Evolutionary conservation across 2,329 filamentous ascomycete genomes (phyloP).

Genomic region (Thermoascus crustaceus): DNA sequence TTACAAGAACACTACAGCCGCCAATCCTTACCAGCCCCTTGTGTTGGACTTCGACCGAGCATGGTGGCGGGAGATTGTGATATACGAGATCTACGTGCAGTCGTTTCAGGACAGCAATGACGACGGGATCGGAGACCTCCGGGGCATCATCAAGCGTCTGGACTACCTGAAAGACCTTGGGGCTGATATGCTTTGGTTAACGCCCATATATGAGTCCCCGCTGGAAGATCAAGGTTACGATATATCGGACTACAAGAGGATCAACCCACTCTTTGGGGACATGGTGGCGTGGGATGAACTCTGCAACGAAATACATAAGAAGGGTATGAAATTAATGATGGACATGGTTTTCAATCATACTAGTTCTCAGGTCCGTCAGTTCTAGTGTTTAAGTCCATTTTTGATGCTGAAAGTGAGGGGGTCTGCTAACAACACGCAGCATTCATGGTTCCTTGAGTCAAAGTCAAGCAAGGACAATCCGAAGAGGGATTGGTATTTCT

Average conservation of each 20-base stretch:
- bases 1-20: conserved; percentile 3
- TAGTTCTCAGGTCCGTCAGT: conserved; percentile 6
- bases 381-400: background rate
- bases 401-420: background rate
- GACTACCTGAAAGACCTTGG: conserved; percentile 47
- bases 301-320: conserved; percentile 26
- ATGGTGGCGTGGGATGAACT: conserved; percentile 32
- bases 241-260: conserved; percentile 31
- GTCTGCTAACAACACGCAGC: conserved; percentile 21
- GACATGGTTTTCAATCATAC: conserved; percentile 37
- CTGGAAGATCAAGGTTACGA: conserved; percentile 39
- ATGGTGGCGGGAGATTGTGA: conserved; percentile 55
- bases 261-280: conserved; percentile 33
- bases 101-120: conserved; percentile 53
- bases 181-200: conserved; percentile 30
- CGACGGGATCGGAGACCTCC: conserved; percentile 49
- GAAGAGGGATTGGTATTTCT: conserved; percentile 51
- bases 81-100: conserved; percentile 57
- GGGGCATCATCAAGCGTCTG: conserved; percentile 49
- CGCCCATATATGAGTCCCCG: conserved; percentile 37
- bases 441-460: conserved; percentile 52
- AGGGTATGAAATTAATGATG: conserved; percentile 31
- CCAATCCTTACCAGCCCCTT: conserved; percentile 7
- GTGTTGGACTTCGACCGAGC: conserved; percentile 12
- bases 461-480: conserved; percentile 41